A percentile compares a stretch with the other conserved stretches of the same genome.
Conservation (phyloP, 176 grass and related monocot species). For the Thinopyrum elongatum region DNA sequence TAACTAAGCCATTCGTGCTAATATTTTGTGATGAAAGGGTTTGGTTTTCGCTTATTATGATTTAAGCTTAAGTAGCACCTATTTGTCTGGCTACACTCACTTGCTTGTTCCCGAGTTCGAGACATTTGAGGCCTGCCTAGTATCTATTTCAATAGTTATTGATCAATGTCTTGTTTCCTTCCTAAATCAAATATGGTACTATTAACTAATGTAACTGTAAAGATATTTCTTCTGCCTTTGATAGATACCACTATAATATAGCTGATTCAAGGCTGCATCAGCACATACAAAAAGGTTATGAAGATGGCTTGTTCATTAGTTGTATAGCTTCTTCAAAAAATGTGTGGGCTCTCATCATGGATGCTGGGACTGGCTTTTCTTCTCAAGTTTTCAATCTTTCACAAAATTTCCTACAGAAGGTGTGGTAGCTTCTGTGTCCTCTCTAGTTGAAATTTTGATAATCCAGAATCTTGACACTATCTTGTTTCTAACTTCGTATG, state of each 20-base stretch:
- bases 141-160: neutral
- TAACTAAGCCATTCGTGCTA: neutral
- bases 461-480: slow-evolving; percentile 1
- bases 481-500: slow-evolving; percentile 11
- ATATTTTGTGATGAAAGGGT: neutral
- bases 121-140: neutral
- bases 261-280: slow-evolving; percentile 65
- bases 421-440: slow-evolving; percentile 15
- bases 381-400: slow-evolving; percentile 78
- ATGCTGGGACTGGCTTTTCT: slow-evolving; percentile 61
- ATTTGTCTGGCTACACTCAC: neutral
- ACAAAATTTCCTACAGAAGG: slow-evolving; percentile 68
- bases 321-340: slow-evolving; percentile 68
- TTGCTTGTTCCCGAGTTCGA: neutral
- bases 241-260: slow-evolving; percentile 85
- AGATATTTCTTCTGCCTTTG: slow-evolving; percentile 16
- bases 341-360: slow-evolving; percentile 82
- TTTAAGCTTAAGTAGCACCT: neutral
- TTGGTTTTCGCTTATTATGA: neutral
- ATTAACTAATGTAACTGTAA: slow-evolving; percentile 8
- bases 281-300: slow-evolving; percentile 74
- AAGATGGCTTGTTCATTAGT: slow-evolving; percentile 76
- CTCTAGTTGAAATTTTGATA: neutral
- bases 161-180: neutral
- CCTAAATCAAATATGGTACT: neutral